Evolutionary conservation across 352 stramenopile species (phyloP).

Genomic region (Globisporangium paddicum): DNA sequence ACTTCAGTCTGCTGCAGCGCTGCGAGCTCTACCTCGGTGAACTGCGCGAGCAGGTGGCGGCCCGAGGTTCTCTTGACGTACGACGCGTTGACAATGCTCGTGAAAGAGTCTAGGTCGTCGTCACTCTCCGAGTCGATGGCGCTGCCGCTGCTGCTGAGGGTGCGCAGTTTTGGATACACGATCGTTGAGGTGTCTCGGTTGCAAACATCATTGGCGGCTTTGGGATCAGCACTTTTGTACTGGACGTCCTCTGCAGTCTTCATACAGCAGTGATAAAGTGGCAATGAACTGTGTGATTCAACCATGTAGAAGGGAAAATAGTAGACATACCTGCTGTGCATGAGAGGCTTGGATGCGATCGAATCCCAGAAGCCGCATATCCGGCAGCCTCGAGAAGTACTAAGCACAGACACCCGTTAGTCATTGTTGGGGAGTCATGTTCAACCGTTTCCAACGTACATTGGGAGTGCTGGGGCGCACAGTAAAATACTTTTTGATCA

Average conservation of each 20-base stretch:
- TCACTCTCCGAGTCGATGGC: background rate
- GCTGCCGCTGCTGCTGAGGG: background rate
- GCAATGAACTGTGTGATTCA: background rate
- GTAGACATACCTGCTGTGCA: background rate
- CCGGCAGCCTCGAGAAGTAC: slow-evolving; percentile 23
- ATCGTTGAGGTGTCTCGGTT: background rate
- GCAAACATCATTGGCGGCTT: background rate
- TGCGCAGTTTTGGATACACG: slow-evolving; percentile 7
- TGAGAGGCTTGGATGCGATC: slow-evolving; percentile 5
- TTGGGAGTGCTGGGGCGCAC: background rate
- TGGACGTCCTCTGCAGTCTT: background rate
- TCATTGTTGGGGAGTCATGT: background rate
- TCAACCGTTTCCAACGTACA: background rate
- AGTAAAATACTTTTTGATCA: slow-evolving; percentile 7
- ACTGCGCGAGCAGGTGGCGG: slow-evolving; percentile 30
- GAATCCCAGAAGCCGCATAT: slow-evolving; percentile 14
- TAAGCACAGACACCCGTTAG: background rate
- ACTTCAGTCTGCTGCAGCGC: slow-evolving; percentile 8
- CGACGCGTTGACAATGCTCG: slow-evolving; percentile 15
- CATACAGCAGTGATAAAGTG: background rate
- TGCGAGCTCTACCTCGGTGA: slow-evolving; percentile 28
- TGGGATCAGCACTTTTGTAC: background rate
- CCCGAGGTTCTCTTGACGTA: slow-evolving; percentile 20
- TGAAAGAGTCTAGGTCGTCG: slow-evolving; percentile 3
- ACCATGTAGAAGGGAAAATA: no score